Percentiles rank a stretch among this genome's conserved stretches.
phyloP scores from a whole-genome alignment of 768 basidiomycete genomes.

The Rhodocollybia butyracea region DNA sequence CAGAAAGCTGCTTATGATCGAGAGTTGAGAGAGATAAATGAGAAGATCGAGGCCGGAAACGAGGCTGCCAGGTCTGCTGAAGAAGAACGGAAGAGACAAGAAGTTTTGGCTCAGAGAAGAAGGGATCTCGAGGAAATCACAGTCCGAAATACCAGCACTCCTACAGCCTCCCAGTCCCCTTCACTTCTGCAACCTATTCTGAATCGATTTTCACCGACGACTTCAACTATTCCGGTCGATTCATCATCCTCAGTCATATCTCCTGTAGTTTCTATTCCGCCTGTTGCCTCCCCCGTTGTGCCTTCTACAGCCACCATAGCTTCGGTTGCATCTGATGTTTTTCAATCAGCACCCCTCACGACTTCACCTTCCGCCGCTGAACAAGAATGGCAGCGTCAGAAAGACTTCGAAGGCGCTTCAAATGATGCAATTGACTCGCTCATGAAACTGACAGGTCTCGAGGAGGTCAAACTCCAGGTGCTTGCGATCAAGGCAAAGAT shows the following conservation, averaged over 20 bases:
- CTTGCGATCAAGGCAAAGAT: slow-evolving; percentile 58
- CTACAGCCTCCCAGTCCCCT: not conserved
- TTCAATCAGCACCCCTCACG: not conserved
- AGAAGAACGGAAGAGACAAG: slow-evolving; percentile 29
- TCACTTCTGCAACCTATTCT: not conserved
- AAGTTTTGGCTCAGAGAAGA: slow-evolving; percentile 38
- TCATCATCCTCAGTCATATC: not conserved
- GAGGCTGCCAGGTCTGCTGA: slow-evolving; percentile 32
- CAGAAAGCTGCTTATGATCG: slow-evolving; percentile 40
- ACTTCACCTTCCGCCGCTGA: slow-evolving; percentile 13
- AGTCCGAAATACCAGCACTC: not conserved
- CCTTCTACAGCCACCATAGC: not conserved
- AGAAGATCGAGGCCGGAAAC: slow-evolving; percentile 31
- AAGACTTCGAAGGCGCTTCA: slow-evolving; percentile 46
- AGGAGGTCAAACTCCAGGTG: slow-evolving; percentile 59
- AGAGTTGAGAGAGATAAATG: slow-evolving; percentile 41
- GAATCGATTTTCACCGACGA: not conserved
- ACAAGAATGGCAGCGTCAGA: slow-evolving; percentile 57
- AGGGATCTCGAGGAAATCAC: slow-evolving; percentile 38
- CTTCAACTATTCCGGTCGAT: not conserved
- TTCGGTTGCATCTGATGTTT: not conserved
- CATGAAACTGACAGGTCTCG: slow-evolving; percentile 70
- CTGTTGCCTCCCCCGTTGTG: not conserved
- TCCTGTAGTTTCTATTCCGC: not conserved
- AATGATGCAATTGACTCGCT: slow-evolving; percentile 59